Base-by-base conservation (phyloP, 345 rosid genomes). In the Eucalyptus cloeziana region DNA sequence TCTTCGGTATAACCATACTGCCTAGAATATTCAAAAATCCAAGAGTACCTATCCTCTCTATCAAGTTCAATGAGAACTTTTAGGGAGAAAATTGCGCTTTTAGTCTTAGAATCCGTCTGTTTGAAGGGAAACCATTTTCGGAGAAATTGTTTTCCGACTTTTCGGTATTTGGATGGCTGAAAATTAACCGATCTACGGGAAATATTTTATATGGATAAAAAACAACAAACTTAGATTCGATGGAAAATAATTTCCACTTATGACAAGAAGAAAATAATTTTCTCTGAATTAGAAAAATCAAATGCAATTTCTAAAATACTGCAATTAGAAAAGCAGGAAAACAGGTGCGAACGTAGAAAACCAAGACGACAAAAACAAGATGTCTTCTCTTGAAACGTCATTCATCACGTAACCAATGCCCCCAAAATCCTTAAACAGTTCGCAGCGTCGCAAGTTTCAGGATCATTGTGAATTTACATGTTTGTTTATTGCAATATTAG, bases 41-140 rank as follows among this genome's bases (percentile, higher is more conserved):
- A 10, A 22, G 45, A 71, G 14, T 22, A 37, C 21, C 27, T 37
- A 37, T 10, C 3, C 7, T 37, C 58, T 76, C 47, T 76, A 37
- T 71, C 22, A 21, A 37, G 5, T 76, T 37, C 43, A 37, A 37
- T 10, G 27, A 37, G 25, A 64, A 12, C 8, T 76, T 76, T 5
- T 5, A 37, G 43, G 43, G 30, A 10, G 15, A 12, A 12, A 43
- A 21, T 71, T 71, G 43, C 4, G 4, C 25, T 71, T 71, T 33
- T 5, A 0, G 44, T 71, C 1, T 71, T 33, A 71, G 21, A 33
- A 8, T 56, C 13, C 6, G 1, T 56, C 3, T 24, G 0, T 62
- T 62, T 30, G 33, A 30, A 27, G 69, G 31, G 15, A 62, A 62
- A 62, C 17, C 15, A 7, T 62, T 62, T 6, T 62, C 1, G 1